These are phyloP conservation scores for Tremella mesenterica DNA, from an alignment of 768 basidiomycete genomes.

Conservation along the genomic window DNA sequence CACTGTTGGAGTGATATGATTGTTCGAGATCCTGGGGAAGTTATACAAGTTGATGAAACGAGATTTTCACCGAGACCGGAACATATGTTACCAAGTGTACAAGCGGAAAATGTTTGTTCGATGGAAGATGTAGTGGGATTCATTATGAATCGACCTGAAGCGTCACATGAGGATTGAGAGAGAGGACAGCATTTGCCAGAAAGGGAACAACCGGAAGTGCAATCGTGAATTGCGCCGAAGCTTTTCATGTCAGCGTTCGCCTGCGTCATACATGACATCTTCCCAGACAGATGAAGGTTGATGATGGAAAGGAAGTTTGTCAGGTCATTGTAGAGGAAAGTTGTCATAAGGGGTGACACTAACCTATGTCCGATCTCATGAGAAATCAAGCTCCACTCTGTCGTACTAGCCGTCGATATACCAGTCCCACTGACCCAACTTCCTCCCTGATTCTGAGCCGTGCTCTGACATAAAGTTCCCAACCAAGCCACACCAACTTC, in stretches of 20 bases:
- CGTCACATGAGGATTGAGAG: slow-evolving; percentile 54
- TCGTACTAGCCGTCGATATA: slow-evolving; percentile 65
- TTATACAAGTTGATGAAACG: slow-evolving; percentile 61
- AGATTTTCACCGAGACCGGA: slow-evolving; percentile 52
- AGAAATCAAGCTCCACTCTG: slow-evolving; percentile 49
- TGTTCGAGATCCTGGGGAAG: slow-evolving; percentile 51
- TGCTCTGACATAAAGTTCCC: slow-evolving; percentile 57
- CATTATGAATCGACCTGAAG: slow-evolving; percentile 69
- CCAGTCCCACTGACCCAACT: slow-evolving; percentile 67
- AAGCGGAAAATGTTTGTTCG: slow-evolving; percentile 66
- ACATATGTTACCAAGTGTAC: slow-evolving; percentile 77
- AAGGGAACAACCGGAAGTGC: slow-evolving; percentile 57
- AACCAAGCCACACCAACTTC: slow-evolving; percentile 75
- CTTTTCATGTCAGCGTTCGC: slow-evolving; percentile 51
- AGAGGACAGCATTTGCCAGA: slow-evolving; percentile 62
- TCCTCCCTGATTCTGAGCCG: slow-evolving; percentile 45
- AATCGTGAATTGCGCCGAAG: slow-evolving; percentile 70
- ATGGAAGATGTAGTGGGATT: slow-evolving; percentile 58
- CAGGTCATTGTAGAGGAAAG: no score
- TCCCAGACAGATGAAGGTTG: no score
- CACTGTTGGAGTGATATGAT: slow-evolving; percentile 36
- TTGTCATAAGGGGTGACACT: not conserved
- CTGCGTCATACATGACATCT: no score
- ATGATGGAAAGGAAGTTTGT: no score
- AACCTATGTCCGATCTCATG: slow-evolving; percentile 43